Conservation (phyloP, 176 grass and related monocot species). For the Pontederia paniculata region DNA sequence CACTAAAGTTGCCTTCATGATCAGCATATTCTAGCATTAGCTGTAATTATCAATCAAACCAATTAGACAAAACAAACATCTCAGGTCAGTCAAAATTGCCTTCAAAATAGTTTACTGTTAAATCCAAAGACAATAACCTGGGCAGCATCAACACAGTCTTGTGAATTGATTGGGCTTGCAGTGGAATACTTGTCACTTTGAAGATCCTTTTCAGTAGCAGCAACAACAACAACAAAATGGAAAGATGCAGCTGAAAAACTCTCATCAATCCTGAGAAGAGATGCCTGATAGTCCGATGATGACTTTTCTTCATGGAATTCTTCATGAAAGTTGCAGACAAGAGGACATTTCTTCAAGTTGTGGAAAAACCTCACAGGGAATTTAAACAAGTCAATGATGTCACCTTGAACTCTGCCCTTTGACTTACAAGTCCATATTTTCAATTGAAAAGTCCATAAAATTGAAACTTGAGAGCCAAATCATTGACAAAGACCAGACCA, state of each 20-base stretch:
- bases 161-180: slow-evolving; percentile 43
- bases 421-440: too few species aligned
- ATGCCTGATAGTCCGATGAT: slow-evolving; percentile 54
- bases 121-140: slow-evolving; percentile 28
- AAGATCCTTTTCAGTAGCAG: slow-evolving; percentile 51
- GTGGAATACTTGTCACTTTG: slow-evolving; percentile 56
- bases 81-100: not conserved
- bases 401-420: too few species aligned
- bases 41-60: slow-evolving; percentile 30
- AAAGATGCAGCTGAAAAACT: slow-evolving; percentile 69
- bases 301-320: slow-evolving; percentile 41
- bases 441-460: too few species aligned
- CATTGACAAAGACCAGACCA: too few species aligned
- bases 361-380: too few species aligned
- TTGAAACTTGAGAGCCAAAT: too few species aligned
- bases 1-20: slow-evolving; percentile 44
- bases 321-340: slow-evolving; percentile 29
- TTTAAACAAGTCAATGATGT: too few species aligned
- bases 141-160: slow-evolving; percentile 42
- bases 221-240: slow-evolving; percentile 59
- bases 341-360: too few species aligned
- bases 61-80: slow-evolving; percentile 11
- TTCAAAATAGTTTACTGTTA: not conserved
- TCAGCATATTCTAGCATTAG: slow-evolving; percentile 39
- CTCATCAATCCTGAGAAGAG: slow-evolving; percentile 72